These are phyloP conservation scores for Dacryopinax primogenitus DNA, from an alignment of 768 basidiomycete species.

Conservation along the genomic window DNA sequence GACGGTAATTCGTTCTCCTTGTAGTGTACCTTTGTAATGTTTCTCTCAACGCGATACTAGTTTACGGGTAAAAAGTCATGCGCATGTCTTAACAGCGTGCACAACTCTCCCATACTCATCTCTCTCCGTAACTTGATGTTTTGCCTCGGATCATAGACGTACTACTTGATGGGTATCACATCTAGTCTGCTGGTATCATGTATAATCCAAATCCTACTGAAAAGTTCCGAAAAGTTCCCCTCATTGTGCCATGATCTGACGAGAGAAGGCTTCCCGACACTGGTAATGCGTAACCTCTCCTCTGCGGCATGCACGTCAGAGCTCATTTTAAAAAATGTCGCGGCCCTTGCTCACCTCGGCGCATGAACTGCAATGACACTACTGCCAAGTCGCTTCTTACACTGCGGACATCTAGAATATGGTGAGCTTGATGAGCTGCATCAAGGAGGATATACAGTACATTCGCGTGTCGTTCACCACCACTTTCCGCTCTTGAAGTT, in stretches of 20 bases:
- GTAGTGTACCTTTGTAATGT: neutral
- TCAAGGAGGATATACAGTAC: constrained; percentile 39
- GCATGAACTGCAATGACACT: constrained; percentile 90
- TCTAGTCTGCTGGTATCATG: neutral
- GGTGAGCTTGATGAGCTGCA: neutral
- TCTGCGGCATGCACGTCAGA: constrained; percentile 30
- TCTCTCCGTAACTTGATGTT: too few species aligned
- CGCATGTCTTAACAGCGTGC: too few species aligned
- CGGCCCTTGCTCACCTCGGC: constrained; percentile 45
- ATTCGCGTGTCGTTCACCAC: constrained; percentile 86
- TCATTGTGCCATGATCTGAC: neutral
- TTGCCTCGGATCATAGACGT: too few species aligned
- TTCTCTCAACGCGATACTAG: neutral
- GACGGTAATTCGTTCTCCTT: neutral
- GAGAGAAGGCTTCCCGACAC: constrained; percentile 73
- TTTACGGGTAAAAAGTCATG: too few species aligned
- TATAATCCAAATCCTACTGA: neutral
- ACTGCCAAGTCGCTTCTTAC: constrained; percentile 83
- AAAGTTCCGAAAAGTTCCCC: neutral
- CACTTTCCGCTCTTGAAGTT: constrained; percentile 65
- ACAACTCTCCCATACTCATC: too few species aligned
- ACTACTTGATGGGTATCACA: too few species aligned
- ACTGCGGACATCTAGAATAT: constrained; percentile 71
- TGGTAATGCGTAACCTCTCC: constrained; percentile 96
- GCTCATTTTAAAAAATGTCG: neutral